Evolutionary conservation across 495 filamentous ascomycete species (phyloP), one percentile per base, ranked within the genome.

Genomic region (Penicillium verhagenii): DNA sequence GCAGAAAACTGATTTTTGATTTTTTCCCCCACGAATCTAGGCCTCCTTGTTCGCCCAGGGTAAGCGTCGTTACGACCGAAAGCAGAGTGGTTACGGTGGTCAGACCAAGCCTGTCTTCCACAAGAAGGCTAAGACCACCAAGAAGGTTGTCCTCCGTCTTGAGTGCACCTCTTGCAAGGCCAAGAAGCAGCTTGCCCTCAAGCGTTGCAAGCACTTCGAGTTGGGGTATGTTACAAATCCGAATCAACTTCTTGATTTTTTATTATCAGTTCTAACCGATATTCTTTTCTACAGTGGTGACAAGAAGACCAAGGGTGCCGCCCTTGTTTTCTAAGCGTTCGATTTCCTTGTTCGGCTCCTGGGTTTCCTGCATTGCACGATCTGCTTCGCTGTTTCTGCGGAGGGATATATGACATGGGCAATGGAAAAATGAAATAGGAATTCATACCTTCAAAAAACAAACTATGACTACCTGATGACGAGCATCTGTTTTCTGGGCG

Each of bases 301-400:
- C 87, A 99, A 99, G 91, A 99, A 99, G 91, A 99, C 95, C 72
- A 99, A 99, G 89, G 95, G 95, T 87, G 94, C 94, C 69, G 95
- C 95, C 66, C 84, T 99, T 69, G 95, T 99, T 66, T 99, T 97
- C 82, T 99, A 94, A 82, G 72, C 64, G 67, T 71, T 68, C 62
- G 60, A 67, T 74, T 75, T 76, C 67, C 72, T 76, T 76, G 72
- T 76, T 73, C 68, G 73, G 73, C 69, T 73, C 60, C 64, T 73
- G 72, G 73, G 72, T 73, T 76, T 73, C 66, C 67, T 72, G 68
- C 70, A 72, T 74, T 74, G 72, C 72, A 70, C 64, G 63, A 56
- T 49, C 64, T 56, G 60, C 66, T 67, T 61, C 65, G 65, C 60
- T 67, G 67, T 49, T 47, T 39, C 50, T 56, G 70, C 68, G 72